phyloP scores from a whole-genome alignment of 148 eudicot genomes.

The Vaccinium macrocarpon region DNA sequence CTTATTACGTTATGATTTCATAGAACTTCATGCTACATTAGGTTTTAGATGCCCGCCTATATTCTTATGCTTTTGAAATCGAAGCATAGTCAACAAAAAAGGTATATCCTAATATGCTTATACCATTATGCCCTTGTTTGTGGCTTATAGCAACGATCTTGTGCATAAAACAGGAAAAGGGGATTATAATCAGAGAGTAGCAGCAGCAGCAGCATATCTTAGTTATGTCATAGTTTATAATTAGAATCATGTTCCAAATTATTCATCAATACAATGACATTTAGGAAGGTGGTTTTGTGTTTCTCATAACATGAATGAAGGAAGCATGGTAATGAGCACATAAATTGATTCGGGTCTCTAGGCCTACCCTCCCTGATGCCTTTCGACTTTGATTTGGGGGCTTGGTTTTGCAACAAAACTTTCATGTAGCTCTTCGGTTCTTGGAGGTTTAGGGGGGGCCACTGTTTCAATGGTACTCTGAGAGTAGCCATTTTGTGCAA shows the following conservation, averaged over 20 bases:
- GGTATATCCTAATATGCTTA: neutral
- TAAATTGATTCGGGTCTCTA: too few relatives aligned
- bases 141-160: neutral
- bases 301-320: neutral
- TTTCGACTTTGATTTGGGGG: too few relatives aligned
- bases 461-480: too few relatives aligned
- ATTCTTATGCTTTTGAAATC: neutral
- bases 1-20: neutral
- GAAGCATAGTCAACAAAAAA: neutral
- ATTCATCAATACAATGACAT: neutral
- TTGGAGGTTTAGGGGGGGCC: too few relatives aligned
- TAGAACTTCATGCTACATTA: constrained; percentile 6
- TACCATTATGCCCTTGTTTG: neutral
- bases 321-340: too few relatives aligned
- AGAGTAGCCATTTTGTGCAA: too few relatives aligned
- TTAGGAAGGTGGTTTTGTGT: neutral
- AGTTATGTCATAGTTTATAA: neutral
- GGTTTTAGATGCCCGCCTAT: neutral
- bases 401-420: too few relatives aligned
- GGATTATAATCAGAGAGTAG: neutral
- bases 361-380: too few relatives aligned
- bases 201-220: neutral
- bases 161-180: neutral
- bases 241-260: neutral
- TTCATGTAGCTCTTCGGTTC: too few relatives aligned